Evolutionary conservation across 805 yeast species (phyloP).

Genomic region (Naumovozyma dairenensis): DNA sequence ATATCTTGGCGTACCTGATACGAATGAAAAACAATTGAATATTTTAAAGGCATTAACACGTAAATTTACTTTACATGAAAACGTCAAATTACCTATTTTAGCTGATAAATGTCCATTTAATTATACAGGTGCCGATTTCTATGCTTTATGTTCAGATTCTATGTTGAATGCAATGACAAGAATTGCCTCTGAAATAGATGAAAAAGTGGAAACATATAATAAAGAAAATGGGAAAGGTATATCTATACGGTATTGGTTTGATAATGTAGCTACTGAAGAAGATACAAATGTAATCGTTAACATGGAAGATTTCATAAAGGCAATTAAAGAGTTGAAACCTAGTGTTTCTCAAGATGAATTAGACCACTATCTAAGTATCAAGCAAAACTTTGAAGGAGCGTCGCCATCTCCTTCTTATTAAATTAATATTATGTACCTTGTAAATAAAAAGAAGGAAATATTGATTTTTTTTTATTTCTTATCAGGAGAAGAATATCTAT

Average conservation of each 20-base stretch:
- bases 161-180: conserved; percentile 95
- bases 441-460: not conserved
- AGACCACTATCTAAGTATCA: conserved; percentile 67
- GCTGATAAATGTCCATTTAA: conserved; percentile 74
- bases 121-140: conserved; percentile 97
- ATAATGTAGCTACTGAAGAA: conserved; percentile 54
- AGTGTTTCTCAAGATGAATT: conserved; percentile 84
- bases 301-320: conserved; percentile 67
- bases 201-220: conserved; percentile 47
- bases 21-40: conserved; percentile 78
- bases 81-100: conserved; percentile 47
- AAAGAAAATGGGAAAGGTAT: conserved; percentile 34
- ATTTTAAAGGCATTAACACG: conserved; percentile 83
- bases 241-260: conserved; percentile 84
- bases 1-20: conserved; percentile 86
- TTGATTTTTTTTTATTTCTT: not conserved
- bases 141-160: conserved; percentile 91
- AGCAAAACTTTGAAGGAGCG: conserved; percentile 57
- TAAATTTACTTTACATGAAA: conserved; percentile 54
- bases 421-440: too few relatives aligned
- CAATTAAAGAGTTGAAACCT: conserved; percentile 63
- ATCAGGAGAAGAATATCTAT: not conserved
- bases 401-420: not conserved
- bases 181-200: conserved; percentile 67
- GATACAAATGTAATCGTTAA: conserved; percentile 64